Base-by-base conservation (phyloP, 2,329 filamentous ascomycete genomes). In the Sclerotinia borealis region DNA sequence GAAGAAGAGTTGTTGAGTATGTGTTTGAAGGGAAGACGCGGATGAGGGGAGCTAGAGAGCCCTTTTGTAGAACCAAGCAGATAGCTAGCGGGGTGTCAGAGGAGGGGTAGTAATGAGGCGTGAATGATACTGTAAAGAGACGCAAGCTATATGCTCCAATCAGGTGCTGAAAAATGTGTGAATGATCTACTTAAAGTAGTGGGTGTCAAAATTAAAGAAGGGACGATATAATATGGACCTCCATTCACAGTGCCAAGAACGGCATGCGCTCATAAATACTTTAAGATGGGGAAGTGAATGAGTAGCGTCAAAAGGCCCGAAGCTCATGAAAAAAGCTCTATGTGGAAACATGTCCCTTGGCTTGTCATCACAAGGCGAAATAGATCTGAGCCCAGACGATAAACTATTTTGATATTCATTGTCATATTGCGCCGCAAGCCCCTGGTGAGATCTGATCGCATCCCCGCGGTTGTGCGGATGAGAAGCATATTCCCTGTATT, bases 401-500 rank as follows among this genome's bases (percentile, higher is more conserved):
- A 39, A 41, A 47, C 9, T 39, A 41, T 48, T 62, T 31, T 49
- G 43, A 27, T 48, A 37, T 56, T 15, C 13, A 31, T 49, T 50
- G 52, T 58, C 60, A 58, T 58, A 37, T 34, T 62, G 31, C 25
- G 41, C 19, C 31, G n/a, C 41, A 47, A 27, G 25, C 43, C 25
- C 60, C 43, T 62, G 4, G 31, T 41, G 27, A 58, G 43, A 58
- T 62, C 50, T 56, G 50, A 62, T 58, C 51, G 50, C 60, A 62
- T 29, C 51, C 60, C 50, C 56, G 50, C 37, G 37, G 19, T 15
- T 22, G 58, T 49, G 50, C 43, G 17, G 29, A 41, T 17, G 43
- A 56, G n/a, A 56, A 62, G 31, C 17, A 56, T 56, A 36, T 45
- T 29, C 49, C 50, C 41, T 48, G 50, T 62, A 22, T n/a, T 19